phyloP scores from a whole-genome alignment of 2,329 filamentous ascomycete species.

The Mycogone perniciosa region DNA sequence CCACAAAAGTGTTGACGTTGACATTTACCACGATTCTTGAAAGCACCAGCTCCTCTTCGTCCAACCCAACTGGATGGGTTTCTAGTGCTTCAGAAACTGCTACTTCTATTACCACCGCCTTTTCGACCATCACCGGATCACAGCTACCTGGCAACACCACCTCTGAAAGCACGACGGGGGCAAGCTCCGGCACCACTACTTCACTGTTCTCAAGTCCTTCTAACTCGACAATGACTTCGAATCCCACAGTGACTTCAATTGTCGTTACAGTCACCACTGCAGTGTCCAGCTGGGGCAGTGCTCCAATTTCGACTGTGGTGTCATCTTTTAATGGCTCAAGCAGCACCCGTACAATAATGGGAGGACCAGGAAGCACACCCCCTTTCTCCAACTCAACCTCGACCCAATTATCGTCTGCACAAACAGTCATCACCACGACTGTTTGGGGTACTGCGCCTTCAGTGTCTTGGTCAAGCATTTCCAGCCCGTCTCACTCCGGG shows the following conservation, averaged over 20 bases:
- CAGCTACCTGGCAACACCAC: conserved; percentile 6
- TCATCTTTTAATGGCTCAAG: not conserved
- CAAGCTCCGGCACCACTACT: not conserved
- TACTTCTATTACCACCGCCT: not conserved
- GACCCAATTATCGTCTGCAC: not conserved
- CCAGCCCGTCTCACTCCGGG: conserved; percentile 1
- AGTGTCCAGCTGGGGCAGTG: not conserved
- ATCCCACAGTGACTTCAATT: not conserved
- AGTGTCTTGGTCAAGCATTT: conserved; percentile 4
- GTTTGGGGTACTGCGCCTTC: conserved; percentile 7
- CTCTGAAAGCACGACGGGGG: not conserved
- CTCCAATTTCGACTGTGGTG: conserved; percentile 3
- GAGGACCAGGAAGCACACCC: conserved; percentile 7
- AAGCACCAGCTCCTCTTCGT: not conserved
- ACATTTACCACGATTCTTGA: conserved; percentile 5
- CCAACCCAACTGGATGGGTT: not conserved
- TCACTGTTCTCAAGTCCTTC: not conserved
- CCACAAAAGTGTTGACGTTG: not conserved
- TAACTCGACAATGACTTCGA: not conserved
- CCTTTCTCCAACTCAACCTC: conserved; percentile 17
- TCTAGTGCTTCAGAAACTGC: conserved; percentile 1
- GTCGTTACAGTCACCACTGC: conserved; percentile 3
- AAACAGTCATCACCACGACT: conserved; percentile 4
- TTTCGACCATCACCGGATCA: not conserved
- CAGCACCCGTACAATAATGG: conserved; percentile 1